phyloP scores from a whole-genome alignment of 768 basidiomycete species.

The Boletellus sp. region DNA sequence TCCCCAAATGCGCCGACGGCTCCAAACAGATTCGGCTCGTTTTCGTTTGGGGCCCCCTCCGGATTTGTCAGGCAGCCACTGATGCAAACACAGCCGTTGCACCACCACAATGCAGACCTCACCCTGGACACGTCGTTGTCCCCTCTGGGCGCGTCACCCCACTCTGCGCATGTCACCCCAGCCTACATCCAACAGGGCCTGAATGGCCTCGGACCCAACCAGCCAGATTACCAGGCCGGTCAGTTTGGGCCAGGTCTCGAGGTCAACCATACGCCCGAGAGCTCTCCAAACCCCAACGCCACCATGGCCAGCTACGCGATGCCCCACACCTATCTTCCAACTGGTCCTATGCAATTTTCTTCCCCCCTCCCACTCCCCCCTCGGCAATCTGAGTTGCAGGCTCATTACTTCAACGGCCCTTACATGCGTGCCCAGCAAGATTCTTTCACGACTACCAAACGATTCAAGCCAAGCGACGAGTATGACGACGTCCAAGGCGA shows the following conservation, averaged over 20 bases:
- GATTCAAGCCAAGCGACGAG: constrained; percentile 20
- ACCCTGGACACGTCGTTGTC: constrained; percentile 15
- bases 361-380: constrained; percentile 25
- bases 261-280: constrained; percentile 7
- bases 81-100: constrained; percentile 13
- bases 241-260: constrained; percentile 7
- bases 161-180: constrained; percentile 7
- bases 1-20: constrained; percentile 3
- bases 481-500: constrained; percentile 15
- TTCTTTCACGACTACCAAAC: constrained; percentile 11
- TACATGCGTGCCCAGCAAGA: constrained; percentile 3
- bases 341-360: constrained; percentile 32
- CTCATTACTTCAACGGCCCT: constrained; percentile 20
- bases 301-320: constrained; percentile 2
- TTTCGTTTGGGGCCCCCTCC: constrained; percentile 11
- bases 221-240: constrained; percentile 13
- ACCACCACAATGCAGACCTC: constrained; percentile 7
- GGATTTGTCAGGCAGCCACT: constrained; percentile 7
- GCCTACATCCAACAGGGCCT: constrained; percentile 12
- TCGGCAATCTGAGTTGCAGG: constrained; percentile 29
- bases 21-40: constrained; percentile 6
- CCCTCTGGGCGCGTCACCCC: constrained; percentile 10
- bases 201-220: constrained; percentile 10
- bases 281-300: constrained; percentile 7
- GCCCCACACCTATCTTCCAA: constrained; percentile 16